Percentiles rank a stretch among this genome's conserved stretches.
phyloP scores from a whole-genome alignment of 1,284 basidiomycete genomes.

The Wallemia ichthyophaga region DNA sequence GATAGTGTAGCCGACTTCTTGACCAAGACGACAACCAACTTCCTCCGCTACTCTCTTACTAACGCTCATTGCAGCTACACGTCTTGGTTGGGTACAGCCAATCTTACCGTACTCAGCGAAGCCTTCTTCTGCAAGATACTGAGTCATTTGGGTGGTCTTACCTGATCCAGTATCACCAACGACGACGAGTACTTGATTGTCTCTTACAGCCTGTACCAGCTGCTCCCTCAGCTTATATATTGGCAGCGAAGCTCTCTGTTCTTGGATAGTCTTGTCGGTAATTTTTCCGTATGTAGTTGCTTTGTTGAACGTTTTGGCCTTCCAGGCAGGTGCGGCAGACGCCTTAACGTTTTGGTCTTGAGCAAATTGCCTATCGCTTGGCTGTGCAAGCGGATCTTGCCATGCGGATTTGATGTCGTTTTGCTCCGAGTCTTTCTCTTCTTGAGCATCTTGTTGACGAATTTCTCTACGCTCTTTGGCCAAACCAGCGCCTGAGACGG shows the following conservation, averaged over 20 bases:
- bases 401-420: slow-evolving; percentile 81
- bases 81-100: slow-evolving; percentile 90
- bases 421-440: slow-evolving; percentile 71
- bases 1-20: slow-evolving; percentile 93
- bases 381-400: slow-evolving; percentile 90
- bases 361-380: slow-evolving; percentile 60
- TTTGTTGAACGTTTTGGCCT: slow-evolving; percentile 76
- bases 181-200: slow-evolving; percentile 81
- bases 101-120: slow-evolving; percentile 64
- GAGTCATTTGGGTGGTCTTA: slow-evolving; percentile 80
- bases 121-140: slow-evolving; percentile 68
- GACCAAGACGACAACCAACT: slow-evolving; percentile 79
- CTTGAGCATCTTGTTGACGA: slow-evolving; percentile 76
- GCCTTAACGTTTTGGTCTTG: slow-evolving; percentile 72
- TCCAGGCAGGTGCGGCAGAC: slow-evolving; percentile 63
- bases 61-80: slow-evolving; percentile 97
- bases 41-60: slow-evolving; percentile 95
- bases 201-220: slow-evolving; percentile 62
- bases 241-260: slow-evolving; percentile 66
- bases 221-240: slow-evolving; percentile 89
- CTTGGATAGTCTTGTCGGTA: slow-evolving; percentile 65
- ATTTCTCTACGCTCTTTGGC: slow-evolving; percentile 87
- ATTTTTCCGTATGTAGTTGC: slow-evolving; percentile 87
- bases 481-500: slow-evolving; percentile 64
- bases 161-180: slow-evolving; percentile 84